Conservation (phyloP, 2,329 filamentous ascomycete genomes). For the Colletotrichum sp. region DNA sequence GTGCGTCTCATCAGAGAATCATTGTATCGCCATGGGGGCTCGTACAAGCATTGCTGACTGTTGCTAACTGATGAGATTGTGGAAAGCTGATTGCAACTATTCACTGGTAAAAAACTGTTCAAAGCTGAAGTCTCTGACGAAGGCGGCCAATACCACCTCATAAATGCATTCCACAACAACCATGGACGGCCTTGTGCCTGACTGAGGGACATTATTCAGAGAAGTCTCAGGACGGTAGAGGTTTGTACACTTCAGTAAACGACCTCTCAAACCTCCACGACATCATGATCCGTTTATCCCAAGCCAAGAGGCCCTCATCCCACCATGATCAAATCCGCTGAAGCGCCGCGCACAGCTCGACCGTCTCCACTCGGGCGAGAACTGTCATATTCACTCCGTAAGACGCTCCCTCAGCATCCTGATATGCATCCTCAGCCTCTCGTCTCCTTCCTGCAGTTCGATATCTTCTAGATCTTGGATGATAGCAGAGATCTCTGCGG, state of each 20-base stretch:
- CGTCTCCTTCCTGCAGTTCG: background rate
- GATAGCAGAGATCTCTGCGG: background rate
- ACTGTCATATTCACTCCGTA: background rate
- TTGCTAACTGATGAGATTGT: background rate
- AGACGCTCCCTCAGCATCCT: background rate
- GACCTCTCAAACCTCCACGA: background rate
- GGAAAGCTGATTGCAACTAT: background rate
- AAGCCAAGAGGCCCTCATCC: background rate
- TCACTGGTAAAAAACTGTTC: background rate
- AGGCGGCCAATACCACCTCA: background rate
- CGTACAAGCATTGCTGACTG: background rate
- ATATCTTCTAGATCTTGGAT: background rate
- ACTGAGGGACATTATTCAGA: background rate
- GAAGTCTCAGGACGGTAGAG: background rate
- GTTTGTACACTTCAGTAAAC: background rate
- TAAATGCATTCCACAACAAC: background rate
- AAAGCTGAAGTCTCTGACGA: background rate
- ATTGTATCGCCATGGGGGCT: background rate
- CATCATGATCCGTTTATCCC: background rate
- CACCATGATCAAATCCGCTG: background rate
- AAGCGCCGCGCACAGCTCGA: background rate
- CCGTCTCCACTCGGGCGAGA: background rate
- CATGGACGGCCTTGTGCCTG: background rate
- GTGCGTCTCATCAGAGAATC: background rate
- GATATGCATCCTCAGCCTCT: background rate